Evolutionary conservation across 2,329 filamentous ascomycete species (phyloP).

Genomic region (Neofusicoccum kwambonambiense): DNA sequence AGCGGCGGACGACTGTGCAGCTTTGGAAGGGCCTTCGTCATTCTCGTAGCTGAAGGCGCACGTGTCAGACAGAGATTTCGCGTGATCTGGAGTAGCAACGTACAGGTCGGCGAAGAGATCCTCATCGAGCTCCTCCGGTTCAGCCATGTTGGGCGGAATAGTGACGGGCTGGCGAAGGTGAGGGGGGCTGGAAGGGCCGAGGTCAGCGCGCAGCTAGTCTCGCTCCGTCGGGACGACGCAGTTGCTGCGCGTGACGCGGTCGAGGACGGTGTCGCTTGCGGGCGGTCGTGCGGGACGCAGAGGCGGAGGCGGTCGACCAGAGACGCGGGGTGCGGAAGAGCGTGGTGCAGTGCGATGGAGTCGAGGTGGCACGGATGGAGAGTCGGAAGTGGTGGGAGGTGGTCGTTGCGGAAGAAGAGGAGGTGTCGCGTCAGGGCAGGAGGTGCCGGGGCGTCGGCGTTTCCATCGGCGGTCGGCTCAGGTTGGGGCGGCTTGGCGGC

Average conservation of each 20-base stretch:
- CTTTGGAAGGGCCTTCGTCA: conserved; percentile 37
- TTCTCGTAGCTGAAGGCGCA: conserved; percentile 33
- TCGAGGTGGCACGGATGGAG: background rate
- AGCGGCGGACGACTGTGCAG: conserved; percentile 25
- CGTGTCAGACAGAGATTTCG: conserved; percentile 7
- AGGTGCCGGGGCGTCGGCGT: background rate
- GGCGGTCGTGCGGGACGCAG: background rate
- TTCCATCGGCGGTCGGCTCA: background rate
- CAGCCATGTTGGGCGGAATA: conserved; percentile 61
- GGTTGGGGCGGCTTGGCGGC: background rate
- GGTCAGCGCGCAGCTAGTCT: conserved; percentile 7
- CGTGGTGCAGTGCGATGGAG: conserved; percentile 13
- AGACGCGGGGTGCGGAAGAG: background rate
- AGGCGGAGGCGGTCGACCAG: background rate
- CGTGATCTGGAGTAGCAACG: conserved; percentile 43
- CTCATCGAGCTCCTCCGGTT: conserved; percentile 80
- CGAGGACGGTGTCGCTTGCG: background rate
- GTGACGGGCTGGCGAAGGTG: background rate
- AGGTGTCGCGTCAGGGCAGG: conserved; percentile 19
- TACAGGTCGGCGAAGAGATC: conserved; percentile 96
- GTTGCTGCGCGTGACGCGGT: background rate
- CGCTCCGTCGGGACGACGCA: background rate
- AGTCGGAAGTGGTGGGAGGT: conserved; percentile 14
- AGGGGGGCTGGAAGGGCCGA: background rate
- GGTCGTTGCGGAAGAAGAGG: conserved; percentile 17